These are phyloP conservation scores for Candida krabiensis DNA, from an alignment of 805 yeast genomes.

Conservation along the genomic window DNA sequence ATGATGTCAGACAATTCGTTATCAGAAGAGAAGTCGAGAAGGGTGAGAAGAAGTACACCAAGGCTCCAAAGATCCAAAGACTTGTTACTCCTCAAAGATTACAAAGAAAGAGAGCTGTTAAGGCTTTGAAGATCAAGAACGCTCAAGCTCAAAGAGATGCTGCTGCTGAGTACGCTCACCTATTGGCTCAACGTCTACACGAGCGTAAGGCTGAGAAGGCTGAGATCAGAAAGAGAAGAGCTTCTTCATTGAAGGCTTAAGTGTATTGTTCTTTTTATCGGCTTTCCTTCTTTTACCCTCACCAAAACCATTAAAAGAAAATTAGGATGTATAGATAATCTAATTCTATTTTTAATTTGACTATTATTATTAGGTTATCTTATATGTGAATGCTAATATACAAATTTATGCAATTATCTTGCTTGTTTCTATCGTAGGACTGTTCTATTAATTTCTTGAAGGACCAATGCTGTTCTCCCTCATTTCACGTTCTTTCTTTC, in stretches of 20 bases:
- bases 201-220: conserved; percentile 98
- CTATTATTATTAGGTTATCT: conserved; percentile 2
- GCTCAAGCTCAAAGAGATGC: conserved; percentile 99
- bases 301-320: conserved; percentile 5
- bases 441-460: neutral
- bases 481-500: conserved; percentile 19
- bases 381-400: too few species aligned
- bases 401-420: neutral
- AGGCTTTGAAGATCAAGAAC: conserved; percentile 89
- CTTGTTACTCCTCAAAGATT: conserved; percentile 98
- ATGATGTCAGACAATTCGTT: conserved; percentile 87
- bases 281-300: conserved; percentile 5
- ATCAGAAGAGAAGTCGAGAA: conserved; percentile 98
- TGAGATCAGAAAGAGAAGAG: conserved; percentile 99
- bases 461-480: conserved; percentile 23
- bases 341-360: conserved; percentile 17
- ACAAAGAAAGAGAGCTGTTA: conserved; percentile 98
- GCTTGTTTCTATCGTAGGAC: too few species aligned
- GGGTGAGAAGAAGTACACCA: conserved; percentile 98
- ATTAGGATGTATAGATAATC: conserved; percentile 11
- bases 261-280: conserved; percentile 9
- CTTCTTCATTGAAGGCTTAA: conserved; percentile 95
- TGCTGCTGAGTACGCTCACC: conserved; percentile 99
- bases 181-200: conserved; percentile 96
- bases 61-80: conserved; percentile 99